Evolutionary conservation across 106 monocot species (phyloP).

Genomic region (Allium sativum): DNA sequence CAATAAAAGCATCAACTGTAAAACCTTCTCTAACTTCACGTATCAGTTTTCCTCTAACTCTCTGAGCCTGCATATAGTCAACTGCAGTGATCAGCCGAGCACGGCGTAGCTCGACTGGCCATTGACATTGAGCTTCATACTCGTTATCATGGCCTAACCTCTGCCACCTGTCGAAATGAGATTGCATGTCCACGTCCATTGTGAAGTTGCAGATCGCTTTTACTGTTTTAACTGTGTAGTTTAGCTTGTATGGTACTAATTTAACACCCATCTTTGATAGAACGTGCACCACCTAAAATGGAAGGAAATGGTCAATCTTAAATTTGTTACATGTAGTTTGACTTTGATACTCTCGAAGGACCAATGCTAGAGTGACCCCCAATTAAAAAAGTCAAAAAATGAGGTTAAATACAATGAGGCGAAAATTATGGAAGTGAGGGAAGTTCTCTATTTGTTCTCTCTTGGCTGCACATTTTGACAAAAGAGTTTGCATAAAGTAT

Average conservation of each 20-base stretch:
- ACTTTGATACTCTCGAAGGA: too few relatives aligned
- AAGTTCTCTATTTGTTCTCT: too few relatives aligned
- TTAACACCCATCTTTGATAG: slow-evolving; percentile 66
- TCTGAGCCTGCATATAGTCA: slow-evolving; percentile 89
- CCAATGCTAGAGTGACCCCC: too few relatives aligned
- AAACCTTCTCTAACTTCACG: slow-evolving; percentile 53
- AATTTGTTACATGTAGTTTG: too few relatives aligned
- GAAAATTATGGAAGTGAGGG: too few relatives aligned
- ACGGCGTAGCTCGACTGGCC: slow-evolving; percentile 90
- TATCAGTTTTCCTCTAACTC: slow-evolving; percentile 66
- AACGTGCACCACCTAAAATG: slow-evolving; percentile 52
- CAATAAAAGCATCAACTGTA: slow-evolving; percentile 79
- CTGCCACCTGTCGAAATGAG: slow-evolving; percentile 92
- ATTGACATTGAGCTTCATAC: slow-evolving; percentile 93
- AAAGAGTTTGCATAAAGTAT: too few relatives aligned
- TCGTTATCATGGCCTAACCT: slow-evolving; percentile 41
- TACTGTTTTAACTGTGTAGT: slow-evolving; percentile 60
- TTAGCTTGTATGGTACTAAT: slow-evolving; percentile 73
- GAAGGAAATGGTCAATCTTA: not conserved
- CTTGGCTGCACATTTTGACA: too few relatives aligned
- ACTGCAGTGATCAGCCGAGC: slow-evolving; percentile 82
- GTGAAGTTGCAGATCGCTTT: slow-evolving; percentile 82
- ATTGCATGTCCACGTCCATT: slow-evolving; percentile 91
- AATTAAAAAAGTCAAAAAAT: too few relatives aligned
- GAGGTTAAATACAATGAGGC: too few relatives aligned